Percentiles rank a stretch among this genome's conserved stretches.
These are phyloP conservation scores for Tylopilus felleus DNA, from an alignment of 768 basidiomycete genomes.

Conservation along the genomic window DNA sequence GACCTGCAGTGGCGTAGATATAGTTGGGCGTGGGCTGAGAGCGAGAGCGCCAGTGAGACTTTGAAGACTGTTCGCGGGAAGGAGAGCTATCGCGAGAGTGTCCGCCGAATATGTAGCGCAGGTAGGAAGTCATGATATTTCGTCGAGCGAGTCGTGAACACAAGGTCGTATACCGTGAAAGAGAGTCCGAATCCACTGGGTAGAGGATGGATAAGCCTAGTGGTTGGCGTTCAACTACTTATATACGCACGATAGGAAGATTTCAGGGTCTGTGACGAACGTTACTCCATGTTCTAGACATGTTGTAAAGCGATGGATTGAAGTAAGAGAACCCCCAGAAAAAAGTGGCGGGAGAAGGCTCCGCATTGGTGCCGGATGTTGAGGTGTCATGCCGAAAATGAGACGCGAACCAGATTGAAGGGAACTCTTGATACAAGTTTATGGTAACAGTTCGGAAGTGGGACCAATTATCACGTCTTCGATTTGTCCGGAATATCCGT, in stretches of 20 bases:
- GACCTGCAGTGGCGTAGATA: slow-evolving; percentile 38
- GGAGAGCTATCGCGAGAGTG: slow-evolving; percentile 26
- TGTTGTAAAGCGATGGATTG: slow-evolving; percentile 23
- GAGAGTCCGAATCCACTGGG: slow-evolving; percentile 6
- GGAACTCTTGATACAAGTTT: slow-evolving; percentile 8
- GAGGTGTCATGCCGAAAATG: slow-evolving; percentile 22
- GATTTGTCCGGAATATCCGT: slow-evolving; percentile 28
- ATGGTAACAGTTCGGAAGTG: slow-evolving; percentile 6
- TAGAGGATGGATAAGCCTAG: slow-evolving; percentile 7
- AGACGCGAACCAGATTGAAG: slow-evolving; percentile 13
- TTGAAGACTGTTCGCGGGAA: slow-evolving; percentile 31
- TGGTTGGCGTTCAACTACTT: slow-evolving; percentile 11
- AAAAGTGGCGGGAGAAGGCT: slow-evolving; percentile 17
- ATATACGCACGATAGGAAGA: slow-evolving; percentile 24
- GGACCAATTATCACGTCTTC: slow-evolving; percentile 31
- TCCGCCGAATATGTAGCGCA: slow-evolving; percentile 47
- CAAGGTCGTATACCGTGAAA: slow-evolving; percentile 16
- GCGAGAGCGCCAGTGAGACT: slow-evolving; percentile 42
- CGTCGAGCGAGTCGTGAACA: slow-evolving; percentile 18
- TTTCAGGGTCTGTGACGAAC: slow-evolving; percentile 23
- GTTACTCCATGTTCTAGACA: slow-evolving; percentile 21
- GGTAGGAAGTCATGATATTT: slow-evolving; percentile 45
- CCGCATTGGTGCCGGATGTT: slow-evolving; percentile 13
- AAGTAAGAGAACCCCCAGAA: slow-evolving; percentile 35
- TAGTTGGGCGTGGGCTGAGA: slow-evolving; percentile 40